These are phyloP conservation scores for Colletotrichum australisinense DNA, from an alignment of 2,329 filamentous ascomycete genomes.

Conservation along the genomic window DNA sequence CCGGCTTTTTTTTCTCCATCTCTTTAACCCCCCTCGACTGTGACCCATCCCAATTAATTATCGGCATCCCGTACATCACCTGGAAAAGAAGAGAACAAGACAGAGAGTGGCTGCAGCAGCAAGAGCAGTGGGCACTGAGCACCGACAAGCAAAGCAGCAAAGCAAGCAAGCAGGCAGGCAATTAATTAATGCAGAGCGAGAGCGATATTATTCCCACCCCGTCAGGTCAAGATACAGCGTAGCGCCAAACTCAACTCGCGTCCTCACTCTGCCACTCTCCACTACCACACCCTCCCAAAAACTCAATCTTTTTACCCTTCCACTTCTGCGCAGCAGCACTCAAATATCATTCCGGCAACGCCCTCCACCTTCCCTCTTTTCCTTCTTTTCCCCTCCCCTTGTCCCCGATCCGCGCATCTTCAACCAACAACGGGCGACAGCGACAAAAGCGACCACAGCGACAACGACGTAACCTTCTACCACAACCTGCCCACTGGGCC, in stretches of 20 bases:
- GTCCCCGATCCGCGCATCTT: slow-evolving; percentile 8
- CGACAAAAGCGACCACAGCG: slow-evolving; percentile 14
- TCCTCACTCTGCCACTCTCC: neutral
- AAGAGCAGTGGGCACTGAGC: neutral
- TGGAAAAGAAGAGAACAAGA: neutral
- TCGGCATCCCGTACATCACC: neutral
- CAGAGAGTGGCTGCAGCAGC: neutral
- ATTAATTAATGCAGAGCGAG: neutral
- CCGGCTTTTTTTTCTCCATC: neutral
- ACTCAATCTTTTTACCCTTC: slow-evolving; percentile 5
- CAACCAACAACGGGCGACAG: neutral
- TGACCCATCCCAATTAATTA: neutral
- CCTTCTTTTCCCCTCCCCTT: neutral
- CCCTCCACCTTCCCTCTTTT: slow-evolving; percentile 4
- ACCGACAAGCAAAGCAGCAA: neutral
- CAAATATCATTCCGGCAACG: slow-evolving; percentile 21
- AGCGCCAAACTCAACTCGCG: slow-evolving; percentile 26
- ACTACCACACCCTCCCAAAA: slow-evolving; percentile 4
- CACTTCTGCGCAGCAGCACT: neutral
- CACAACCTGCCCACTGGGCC: slow-evolving; percentile 15
- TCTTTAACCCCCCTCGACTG: neutral
- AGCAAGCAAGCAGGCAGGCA: neutral
- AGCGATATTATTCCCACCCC: neutral
- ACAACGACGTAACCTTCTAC: slow-evolving; percentile 7
- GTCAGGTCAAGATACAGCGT: neutral